phyloP scores from a whole-genome alignment of 1,139 yeast genomes.

The Pichia sorboxylosa region DNA sequence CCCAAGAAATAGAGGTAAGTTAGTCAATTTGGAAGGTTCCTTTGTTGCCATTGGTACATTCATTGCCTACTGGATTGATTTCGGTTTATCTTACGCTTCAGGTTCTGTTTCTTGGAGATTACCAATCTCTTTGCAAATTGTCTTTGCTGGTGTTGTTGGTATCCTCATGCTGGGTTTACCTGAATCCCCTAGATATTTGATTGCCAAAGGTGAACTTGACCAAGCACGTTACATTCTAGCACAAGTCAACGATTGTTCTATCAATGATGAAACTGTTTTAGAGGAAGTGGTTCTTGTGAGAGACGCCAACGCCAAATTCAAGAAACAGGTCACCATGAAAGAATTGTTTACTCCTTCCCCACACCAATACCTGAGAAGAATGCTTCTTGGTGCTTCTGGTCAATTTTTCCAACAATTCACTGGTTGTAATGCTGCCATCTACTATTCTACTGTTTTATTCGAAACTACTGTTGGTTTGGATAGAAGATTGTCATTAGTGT shows the following conservation, averaged over 20 bases:
- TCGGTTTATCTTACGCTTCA: slow-evolving; percentile 50
- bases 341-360: slow-evolving; percentile 51
- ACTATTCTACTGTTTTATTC: slow-evolving; percentile 54
- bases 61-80: slow-evolving; percentile 71
- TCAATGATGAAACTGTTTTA: slow-evolving; percentile 36
- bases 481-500: slow-evolving; percentile 41
- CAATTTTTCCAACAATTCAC: slow-evolving; percentile 42
- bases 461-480: slow-evolving; percentile 40
- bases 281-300: slow-evolving; percentile 30
- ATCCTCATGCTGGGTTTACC: slow-evolving; percentile 21
- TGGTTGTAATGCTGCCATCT: slow-evolving; percentile 58
- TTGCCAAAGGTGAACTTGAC: slow-evolving; percentile 34
- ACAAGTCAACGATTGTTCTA: slow-evolving; percentile 25
- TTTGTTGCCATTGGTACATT: slow-evolving; percentile 31
- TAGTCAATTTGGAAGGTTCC: slow-evolving; percentile 62
- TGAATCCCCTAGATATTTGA: slow-evolving; percentile 69
- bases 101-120: slow-evolving; percentile 40
- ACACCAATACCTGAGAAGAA: slow-evolving; percentile 44
- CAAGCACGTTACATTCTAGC: slow-evolving; percentile 42
- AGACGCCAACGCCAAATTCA: slow-evolving; percentile 26
- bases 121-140: slow-evolving; percentile 34
- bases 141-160: slow-evolving; percentile 30
- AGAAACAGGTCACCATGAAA: slow-evolving; percentile 23
- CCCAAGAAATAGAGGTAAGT: slow-evolving; percentile 60
- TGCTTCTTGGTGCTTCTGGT: slow-evolving; percentile 49